Conservation (phyloP, 768 basidiomycete genomes). For the Hysterangium stoloniferum region DNA sequence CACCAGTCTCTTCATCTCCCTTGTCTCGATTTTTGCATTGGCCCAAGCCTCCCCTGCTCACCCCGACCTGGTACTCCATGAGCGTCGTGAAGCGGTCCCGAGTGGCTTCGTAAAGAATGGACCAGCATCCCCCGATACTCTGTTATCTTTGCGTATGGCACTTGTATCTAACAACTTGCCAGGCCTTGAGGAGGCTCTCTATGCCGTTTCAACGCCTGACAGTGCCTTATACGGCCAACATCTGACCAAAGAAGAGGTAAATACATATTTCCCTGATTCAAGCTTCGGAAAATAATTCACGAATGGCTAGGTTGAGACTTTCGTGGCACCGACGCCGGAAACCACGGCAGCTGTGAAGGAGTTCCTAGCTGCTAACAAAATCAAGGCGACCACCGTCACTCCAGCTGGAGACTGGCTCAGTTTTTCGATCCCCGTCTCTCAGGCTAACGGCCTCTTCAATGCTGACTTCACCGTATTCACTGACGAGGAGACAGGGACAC, state of each 20-base stretch:
- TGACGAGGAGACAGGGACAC: conserved; percentile 18
- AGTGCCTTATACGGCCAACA: conserved; percentile 17
- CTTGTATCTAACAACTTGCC: conserved; percentile 46
- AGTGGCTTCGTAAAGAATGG: conserved; percentile 6
- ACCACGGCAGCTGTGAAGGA: conserved; percentile 20
- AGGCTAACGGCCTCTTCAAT: conserved; percentile 23
- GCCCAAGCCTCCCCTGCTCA: neutral
- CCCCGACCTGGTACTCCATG: neutral
- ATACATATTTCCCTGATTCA: neutral
- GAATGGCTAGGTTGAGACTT: conserved; percentile 18
- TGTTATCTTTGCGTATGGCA: conserved; percentile 33
- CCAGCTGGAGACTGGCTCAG: conserved; percentile 24
- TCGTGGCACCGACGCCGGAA: conserved; percentile 19
- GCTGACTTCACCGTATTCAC: conserved; percentile 21
- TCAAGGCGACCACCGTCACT: conserved; percentile 17
- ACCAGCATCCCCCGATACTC: conserved; percentile 14
- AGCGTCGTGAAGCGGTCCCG: conserved; percentile 3
- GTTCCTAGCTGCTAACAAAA: conserved; percentile 20
- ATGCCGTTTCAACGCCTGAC: conserved; percentile 32
- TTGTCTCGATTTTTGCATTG: neutral
- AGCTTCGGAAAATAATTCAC: neutral
- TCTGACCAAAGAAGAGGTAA: conserved; percentile 23
- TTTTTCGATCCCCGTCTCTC: conserved; percentile 20
- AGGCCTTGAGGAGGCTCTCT: conserved; percentile 42
- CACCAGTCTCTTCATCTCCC: neutral